Percentiles rank a stretch among this genome's conserved stretches.
These are phyloP conservation scores for Psilocybe sp. DNA, from an alignment of 768 basidiomycete genomes.

Conservation along the genomic window DNA sequence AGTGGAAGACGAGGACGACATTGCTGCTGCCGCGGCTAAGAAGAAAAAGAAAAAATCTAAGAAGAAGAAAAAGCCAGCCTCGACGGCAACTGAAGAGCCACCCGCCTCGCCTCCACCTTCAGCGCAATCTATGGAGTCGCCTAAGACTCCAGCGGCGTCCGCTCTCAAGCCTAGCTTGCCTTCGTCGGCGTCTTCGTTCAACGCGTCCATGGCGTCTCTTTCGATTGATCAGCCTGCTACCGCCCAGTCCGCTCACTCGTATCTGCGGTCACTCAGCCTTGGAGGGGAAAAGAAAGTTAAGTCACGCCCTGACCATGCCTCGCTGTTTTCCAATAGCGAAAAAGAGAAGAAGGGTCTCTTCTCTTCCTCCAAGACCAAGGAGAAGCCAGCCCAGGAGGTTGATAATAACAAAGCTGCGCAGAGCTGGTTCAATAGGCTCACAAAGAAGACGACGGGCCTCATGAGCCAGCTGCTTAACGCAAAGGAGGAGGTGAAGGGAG, in stretches of 20 bases:
- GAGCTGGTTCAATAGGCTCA: slow-evolving; percentile 54
- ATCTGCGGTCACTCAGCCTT: slow-evolving; percentile 51
- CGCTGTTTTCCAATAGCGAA: slow-evolving; percentile 42
- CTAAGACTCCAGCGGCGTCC: slow-evolving; percentile 14
- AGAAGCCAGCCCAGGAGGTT: slow-evolving; percentile 33
- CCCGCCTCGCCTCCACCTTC: slow-evolving; percentile 18
- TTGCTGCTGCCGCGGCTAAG: slow-evolving; percentile 37
- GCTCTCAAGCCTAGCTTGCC: slow-evolving; percentile 12
- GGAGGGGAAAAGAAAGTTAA: slow-evolving; percentile 65
- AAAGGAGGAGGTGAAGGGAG: slow-evolving; percentile 52
- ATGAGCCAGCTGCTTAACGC: slow-evolving; percentile 68
- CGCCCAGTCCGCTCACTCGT: slow-evolving; percentile 71
- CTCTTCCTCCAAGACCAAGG: slow-evolving; percentile 32
- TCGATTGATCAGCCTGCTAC: slow-evolving; percentile 41
- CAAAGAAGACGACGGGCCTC: slow-evolving; percentile 53
- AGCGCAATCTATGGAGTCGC: slow-evolving; percentile 12
- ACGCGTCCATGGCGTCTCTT: slow-evolving; percentile 32
- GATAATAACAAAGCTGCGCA: slow-evolving; percentile 42
- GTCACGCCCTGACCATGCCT: slow-evolving; percentile 59
- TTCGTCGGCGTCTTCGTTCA: slow-evolving; percentile 17
- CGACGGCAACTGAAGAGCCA: slow-evolving; percentile 20
- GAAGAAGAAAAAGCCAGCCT: slow-evolving; percentile 58
- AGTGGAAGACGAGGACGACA: slow-evolving; percentile 66
- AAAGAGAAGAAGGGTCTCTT: slow-evolving; percentile 47
- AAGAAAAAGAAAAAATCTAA: slow-evolving; percentile 73